These are phyloP conservation scores for Cyclospora cayetanensis DNA, from an alignment of 169 alveolate genomes.

Conservation along the genomic window DNA sequence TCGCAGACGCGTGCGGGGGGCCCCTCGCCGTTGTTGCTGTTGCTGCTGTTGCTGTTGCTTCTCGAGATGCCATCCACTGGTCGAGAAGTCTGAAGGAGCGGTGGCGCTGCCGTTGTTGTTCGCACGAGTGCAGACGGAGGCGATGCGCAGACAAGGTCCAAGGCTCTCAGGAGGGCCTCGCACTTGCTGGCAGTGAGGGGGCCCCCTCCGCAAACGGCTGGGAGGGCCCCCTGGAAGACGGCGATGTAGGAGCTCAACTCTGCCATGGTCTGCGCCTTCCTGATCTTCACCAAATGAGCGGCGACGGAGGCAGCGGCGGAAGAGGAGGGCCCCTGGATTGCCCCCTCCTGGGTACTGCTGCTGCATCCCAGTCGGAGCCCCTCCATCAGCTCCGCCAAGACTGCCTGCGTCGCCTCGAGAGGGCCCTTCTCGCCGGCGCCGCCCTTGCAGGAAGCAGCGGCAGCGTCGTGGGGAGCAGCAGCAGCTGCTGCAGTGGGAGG, in stretches of 20 bases:
- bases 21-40: neutral
- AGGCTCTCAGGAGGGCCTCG: neutral
- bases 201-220: neutral
- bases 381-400: neutral
- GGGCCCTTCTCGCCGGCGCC: neutral
- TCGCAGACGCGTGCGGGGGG: too few relatives aligned
- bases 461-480: neutral
- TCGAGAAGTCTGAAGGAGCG: too few relatives aligned
- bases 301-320: neutral
- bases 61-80: too few relatives aligned
- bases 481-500: slow-evolving; percentile 19
- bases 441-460: too few relatives aligned
- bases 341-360: neutral
- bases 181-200: neutral
- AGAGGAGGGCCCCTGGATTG: neutral
- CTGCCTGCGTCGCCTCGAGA: neutral
- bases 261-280: neutral
- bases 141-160: neutral
- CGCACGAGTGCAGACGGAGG: too few relatives aligned
- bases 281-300: neutral
- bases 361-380: neutral
- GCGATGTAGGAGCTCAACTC: neutral
- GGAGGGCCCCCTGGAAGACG: neutral
- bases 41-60: neutral
- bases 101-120: too few relatives aligned